Evolutionary conservation across 2,329 filamentous ascomycete genomes (phyloP), one percentile per base, ranked within the genome.

Genomic region (Fusarium floridanum): DNA sequence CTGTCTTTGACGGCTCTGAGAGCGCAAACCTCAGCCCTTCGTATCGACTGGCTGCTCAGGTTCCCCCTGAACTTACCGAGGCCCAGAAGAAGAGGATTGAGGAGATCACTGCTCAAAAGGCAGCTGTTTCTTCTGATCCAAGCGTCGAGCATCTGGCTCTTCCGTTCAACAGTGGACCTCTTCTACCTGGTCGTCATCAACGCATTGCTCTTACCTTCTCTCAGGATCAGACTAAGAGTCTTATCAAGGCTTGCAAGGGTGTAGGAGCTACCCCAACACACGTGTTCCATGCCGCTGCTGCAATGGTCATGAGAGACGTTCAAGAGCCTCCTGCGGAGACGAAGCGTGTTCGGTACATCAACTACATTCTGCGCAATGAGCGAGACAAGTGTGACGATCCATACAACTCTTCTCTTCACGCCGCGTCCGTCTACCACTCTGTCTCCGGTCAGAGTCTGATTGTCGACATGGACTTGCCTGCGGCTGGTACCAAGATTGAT

Each of bases 321-420:
- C 78, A 81, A 4, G 24, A 68, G 2, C 65, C 20, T 11, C 39
- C 70, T 0, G 0, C 60, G 0, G 8, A 62, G 29, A n/a, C 64
- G 0, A 74, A 70, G 16, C 57, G 32, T 1, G 78, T 80, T 0
- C 65, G 76, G 0, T 83, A 82, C 60, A 68, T 81, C 39, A 80
- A 74, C 36, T 82, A 83, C 66, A 77, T 82, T 55, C 67, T 83
- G 9, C 78, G 76, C 24, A 83, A 83, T 41, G 81, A 82, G 43
- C 76, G 80, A 1, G 16, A 43, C 64, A 0, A 74, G 45, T 83
- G 81, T 20, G 14, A 17, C 0, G 27, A 68, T 5, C 80, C 81
- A 0, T 83, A 78, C 5, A 75, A 67, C 36, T 71, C 71, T 0
- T 14, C 67, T 1, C 5, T 62, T 0, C 81, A 83, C 43, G 61